Base-by-base conservation (phyloP, 2,329 filamentous ascomycete species). In the Fusarium dlaminii region DNA sequence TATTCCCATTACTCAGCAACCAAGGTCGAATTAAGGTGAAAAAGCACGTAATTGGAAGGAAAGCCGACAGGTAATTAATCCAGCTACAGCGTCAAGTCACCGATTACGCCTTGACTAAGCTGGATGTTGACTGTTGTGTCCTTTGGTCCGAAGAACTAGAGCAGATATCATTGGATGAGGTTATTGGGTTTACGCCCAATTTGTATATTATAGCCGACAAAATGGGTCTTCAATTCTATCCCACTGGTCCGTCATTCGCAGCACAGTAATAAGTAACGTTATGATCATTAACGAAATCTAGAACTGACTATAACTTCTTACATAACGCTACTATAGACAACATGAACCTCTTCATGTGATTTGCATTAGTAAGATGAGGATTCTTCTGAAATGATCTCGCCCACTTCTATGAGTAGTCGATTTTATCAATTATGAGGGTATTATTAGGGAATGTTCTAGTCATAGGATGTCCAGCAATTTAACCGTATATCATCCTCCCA, bases 81-180 rank as follows among this genome's bases (percentile, higher is more conserved):
- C 18, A 13, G 14, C 10, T 11, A 27, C 12, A 45, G 15, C 36
- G n/a, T 6, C 10, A 30, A 20, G 12, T 29, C 24, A 27, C 54
- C 22, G 60, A 48, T 54, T 34, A 42, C 40, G 46, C 24, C 29
- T 46, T 10, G 2, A 22, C 29, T 40, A 27, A n/a, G 15, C 42
- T 29, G 15, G 9, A 40, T 27, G n/a, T 58, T 29, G 20, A 32
- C 32, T 39, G 3, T 27, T 8, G 58, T 36, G 30, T 68, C 66
- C 66, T 29, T 68, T 68, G n/a, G 64, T 29, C 66, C 66, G 66
- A 39, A 29, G n/a, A 27, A 18, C n/a, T n/a, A n/a, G n/a, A n/a
- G n/a, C 15, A 7, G 6, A 36, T 2, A 29, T 32, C n/a, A 67
- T 67, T 51, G 64, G 37, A 30, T 45, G 30, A 20, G 14, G 9